phyloP scores from a whole-genome alignment of 176 grass and related monocot species.

The Carex littledalei region DNA sequence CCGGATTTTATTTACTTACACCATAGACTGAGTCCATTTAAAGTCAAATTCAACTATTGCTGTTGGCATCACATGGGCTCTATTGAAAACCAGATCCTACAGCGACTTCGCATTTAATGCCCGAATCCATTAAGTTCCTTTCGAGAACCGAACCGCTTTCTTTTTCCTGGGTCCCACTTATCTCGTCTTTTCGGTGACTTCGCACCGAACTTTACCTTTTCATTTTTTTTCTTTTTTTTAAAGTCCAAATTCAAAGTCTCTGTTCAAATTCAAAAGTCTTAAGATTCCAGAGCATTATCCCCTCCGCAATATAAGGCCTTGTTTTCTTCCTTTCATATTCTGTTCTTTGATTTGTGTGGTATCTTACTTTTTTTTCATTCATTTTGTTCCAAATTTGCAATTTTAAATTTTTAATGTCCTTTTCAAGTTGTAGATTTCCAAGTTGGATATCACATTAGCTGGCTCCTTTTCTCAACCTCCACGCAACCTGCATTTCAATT shows the following conservation, averaged over 20 bases:
- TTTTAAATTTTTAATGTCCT: neutral
- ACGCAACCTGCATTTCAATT: conserved; percentile 19
- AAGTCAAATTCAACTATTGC: neutral
- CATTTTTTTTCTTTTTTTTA: neutral
- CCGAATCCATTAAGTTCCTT: conserved; percentile 8
- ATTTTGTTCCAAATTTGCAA: neutral
- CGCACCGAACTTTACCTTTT: neutral
- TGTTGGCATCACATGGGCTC: neutral
- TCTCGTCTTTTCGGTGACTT: neutral
- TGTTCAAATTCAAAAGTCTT: neutral
- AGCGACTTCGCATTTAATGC: neutral
- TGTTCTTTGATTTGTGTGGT: neutral
- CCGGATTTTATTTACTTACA: neutral
- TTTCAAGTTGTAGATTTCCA: too few relatives aligned
- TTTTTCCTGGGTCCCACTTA: neutral
- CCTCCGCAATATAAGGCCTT: neutral
- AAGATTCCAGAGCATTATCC: neutral
- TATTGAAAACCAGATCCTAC: neutral
- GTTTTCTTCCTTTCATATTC: neutral
- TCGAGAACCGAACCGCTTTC: neutral
- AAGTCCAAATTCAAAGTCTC: neutral
- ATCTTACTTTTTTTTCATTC: neutral
- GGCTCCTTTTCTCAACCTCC: neutral
- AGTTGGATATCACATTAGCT: neutral
- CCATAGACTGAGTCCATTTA: too few relatives aligned